Conservation (phyloP, 2,329 filamentous ascomycete genomes). For the Venturia asperata region DNA sequence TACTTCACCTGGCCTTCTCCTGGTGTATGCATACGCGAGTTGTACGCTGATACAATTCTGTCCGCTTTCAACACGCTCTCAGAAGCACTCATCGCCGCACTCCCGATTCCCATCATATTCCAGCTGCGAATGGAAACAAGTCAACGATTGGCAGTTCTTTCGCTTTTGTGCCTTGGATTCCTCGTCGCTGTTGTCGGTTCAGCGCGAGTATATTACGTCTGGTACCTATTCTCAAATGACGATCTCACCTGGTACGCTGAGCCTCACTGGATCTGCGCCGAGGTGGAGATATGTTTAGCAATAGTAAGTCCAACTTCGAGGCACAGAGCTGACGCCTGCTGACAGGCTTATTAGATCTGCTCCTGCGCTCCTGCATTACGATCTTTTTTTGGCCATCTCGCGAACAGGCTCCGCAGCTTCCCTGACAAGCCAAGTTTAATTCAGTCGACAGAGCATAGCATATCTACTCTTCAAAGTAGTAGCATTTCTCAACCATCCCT, state of each 20-base stretch:
- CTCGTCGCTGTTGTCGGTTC: slow-evolving; percentile 38
- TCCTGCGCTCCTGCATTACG: slow-evolving; percentile 20
- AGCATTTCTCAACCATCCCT: background rate
- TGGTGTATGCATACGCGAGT: slow-evolving; percentile 12
- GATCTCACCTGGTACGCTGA: slow-evolving; percentile 41
- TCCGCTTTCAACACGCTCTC: slow-evolving; percentile 35
- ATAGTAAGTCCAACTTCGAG: slow-evolving; percentile 31
- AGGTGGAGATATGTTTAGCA: slow-evolving; percentile 41
- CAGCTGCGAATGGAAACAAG: slow-evolving; percentile 37
- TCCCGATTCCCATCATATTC: slow-evolving; percentile 40
- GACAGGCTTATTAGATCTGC: slow-evolving; percentile 16
- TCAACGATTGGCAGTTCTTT: slow-evolving; percentile 36
- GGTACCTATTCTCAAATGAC: slow-evolving; percentile 35
- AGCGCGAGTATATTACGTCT: slow-evolving; percentile 41
- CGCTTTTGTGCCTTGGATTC: slow-evolving; percentile 37
- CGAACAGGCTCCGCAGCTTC: background rate
- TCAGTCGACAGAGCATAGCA: background rate
- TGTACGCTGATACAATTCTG: slow-evolving; percentile 13
- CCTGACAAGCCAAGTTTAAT: background rate
- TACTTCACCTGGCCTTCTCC: slow-evolving; percentile 16
- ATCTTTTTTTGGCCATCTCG: slow-evolving; percentile 15
- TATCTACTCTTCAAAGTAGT: background rate
- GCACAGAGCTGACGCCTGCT: background rate
- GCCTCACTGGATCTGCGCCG: slow-evolving; percentile 40
- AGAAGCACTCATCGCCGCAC: slow-evolving; percentile 37